phyloP scores from a whole-genome alignment of 345 rosid genomes.

The Ceriops zippeliana region DNA sequence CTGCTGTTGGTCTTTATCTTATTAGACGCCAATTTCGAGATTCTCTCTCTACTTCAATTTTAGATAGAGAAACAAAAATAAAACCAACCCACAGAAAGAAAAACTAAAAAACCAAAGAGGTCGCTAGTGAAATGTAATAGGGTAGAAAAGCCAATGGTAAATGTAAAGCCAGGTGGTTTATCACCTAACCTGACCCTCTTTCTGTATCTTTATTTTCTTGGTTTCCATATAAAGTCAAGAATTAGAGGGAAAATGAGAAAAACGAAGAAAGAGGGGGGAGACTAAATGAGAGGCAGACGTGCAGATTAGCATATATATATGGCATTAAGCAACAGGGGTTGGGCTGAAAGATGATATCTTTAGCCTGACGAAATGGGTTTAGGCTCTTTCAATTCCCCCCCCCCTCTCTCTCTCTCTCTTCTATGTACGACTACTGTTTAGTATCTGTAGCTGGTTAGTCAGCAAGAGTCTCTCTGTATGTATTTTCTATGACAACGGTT shows the following conservation, averaged over 20 bases:
- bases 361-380: constrained; percentile 13
- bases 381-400: neutral
- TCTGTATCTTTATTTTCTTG: too few relatives aligned
- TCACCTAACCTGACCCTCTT: too few relatives aligned
- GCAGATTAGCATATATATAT: neutral
- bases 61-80: neutral
- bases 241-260: neutral
- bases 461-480: constrained; percentile 1
- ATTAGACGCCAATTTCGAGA: constrained; percentile 53
- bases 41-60: neutral
- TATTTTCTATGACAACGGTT: neutral
- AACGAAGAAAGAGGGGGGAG: constrained; percentile 13
- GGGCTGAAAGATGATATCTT: constrained; percentile 13
- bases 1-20: constrained; percentile 28
- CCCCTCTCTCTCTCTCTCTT: neutral
- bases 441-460: constrained; percentile 4
- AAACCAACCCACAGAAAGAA: constrained; percentile 11
- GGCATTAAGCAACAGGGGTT: neutral
- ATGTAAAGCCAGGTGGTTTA: constrained; percentile 15
- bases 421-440: neutral
- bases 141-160: constrained; percentile 12
- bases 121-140: neutral
- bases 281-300: neutral
- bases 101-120: constrained; percentile 11
- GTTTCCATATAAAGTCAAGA: neutral